phyloP scores from a whole-genome alignment of 805 yeast genomes.

The Komagataella pastoris region DNA sequence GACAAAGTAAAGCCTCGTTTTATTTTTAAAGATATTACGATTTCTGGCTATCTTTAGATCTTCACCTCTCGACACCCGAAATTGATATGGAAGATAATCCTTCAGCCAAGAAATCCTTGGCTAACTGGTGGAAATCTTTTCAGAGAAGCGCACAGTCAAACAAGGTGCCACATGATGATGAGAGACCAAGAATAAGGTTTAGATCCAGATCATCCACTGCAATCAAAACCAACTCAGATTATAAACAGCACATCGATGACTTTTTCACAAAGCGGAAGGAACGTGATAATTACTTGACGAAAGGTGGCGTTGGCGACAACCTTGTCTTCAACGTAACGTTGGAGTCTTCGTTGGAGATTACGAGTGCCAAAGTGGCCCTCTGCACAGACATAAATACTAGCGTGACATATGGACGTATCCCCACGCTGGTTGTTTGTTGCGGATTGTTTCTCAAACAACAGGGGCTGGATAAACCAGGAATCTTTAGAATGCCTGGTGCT shows the following conservation, averaged over 20 bases:
- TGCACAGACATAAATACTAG: slow-evolving; percentile 3
- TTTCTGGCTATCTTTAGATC: not conserved
- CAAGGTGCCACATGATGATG: slow-evolving; percentile 7
- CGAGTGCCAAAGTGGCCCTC: not conserved
- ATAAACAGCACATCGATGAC: not conserved
- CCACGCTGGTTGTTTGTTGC: slow-evolving; percentile 33
- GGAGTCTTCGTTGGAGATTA: not conserved
- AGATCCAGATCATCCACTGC: slow-evolving; percentile 37
- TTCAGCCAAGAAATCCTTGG: slow-evolving; percentile 12
- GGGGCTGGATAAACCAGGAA: slow-evolving; percentile 29
- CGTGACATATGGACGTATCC: slow-evolving; percentile 27
- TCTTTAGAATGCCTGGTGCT: slow-evolving; percentile 31
- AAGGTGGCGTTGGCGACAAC: not conserved
- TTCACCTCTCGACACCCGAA: slow-evolving; percentile 10
- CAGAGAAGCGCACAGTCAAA: slow-evolving; percentile 5
- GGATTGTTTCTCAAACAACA: slow-evolving; percentile 27
- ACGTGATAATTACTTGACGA: not conserved
- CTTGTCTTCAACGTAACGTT: not conserved
- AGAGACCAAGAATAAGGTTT: slow-evolving; percentile 34
- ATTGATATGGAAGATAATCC: slow-evolving; percentile 4
- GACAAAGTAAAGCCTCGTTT: not conserved
- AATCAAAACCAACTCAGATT: slow-evolving; percentile 11
- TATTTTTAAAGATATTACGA: not conserved
- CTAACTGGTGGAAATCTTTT: slow-evolving; percentile 17
- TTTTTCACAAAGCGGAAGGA: not conserved